Conservation (phyloP, 2,329 filamentous ascomycete genomes). For the Didymosphaeria variabile region DNA sequence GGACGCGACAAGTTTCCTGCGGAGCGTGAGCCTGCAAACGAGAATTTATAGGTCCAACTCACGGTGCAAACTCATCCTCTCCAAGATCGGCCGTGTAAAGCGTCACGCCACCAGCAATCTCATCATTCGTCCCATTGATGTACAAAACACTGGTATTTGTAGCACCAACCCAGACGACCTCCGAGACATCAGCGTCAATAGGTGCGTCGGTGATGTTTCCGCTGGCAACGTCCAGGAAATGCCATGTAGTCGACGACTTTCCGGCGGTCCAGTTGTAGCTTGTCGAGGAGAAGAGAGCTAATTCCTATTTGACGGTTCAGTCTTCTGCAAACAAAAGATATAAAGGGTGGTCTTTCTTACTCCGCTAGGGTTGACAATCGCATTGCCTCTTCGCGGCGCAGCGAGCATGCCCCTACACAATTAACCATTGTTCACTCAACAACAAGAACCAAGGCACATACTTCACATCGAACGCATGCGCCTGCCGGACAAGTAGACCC, state of each 20-base stretch:
- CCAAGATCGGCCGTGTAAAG: constrained; percentile 46
- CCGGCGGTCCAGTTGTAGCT: constrained; percentile 48
- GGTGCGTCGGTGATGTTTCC: constrained; percentile 46
- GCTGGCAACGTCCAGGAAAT: constrained; percentile 41
- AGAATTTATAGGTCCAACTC: constrained; percentile 14
- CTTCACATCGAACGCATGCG: constrained; percentile 32
- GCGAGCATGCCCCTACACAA: constrained; percentile 28
- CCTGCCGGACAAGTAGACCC: constrained; percentile 37
- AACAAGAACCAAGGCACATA: neutral
- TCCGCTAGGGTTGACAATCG: constrained; percentile 43
- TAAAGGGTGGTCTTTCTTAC: constrained; percentile 24
- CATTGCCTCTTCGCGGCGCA: constrained; percentile 43
- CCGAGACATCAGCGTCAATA: constrained; percentile 42
- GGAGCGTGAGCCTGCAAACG: neutral
- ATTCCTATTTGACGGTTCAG: constrained; percentile 29
- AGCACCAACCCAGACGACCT: constrained; percentile 46
- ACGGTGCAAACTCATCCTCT: constrained; percentile 37
- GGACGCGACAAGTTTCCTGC: constrained; percentile 43
- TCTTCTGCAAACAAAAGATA: neutral
- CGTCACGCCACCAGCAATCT: constrained; percentile 45
- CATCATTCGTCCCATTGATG: constrained; percentile 71
- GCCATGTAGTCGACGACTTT: constrained; percentile 59
- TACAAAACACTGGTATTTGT: constrained; percentile 66
- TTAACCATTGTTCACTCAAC: constrained; percentile 4
- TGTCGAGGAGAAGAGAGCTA: constrained; percentile 45